phyloP scores from a whole-genome alignment of 495 filamentous ascomycete genomes.

The Talaromyces wortmannii region DNA sequence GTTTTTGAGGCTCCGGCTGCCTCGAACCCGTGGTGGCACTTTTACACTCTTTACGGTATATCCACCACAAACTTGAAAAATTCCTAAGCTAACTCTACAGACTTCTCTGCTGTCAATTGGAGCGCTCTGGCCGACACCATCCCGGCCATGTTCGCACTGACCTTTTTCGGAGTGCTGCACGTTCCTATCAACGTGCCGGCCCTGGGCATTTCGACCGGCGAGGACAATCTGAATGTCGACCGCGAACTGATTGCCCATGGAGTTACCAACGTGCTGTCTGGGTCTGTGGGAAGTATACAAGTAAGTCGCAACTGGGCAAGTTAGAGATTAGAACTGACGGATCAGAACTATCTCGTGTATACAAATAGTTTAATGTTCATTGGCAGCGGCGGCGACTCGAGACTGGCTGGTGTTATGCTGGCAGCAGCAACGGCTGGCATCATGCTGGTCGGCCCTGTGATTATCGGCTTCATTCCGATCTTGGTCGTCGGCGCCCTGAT shows the following conservation, averaged over 20 bases:
- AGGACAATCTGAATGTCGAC: constrained; percentile 86
- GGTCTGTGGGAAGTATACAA: constrained; percentile 81
- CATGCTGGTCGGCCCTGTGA: constrained; percentile 73
- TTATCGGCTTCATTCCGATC: constrained; percentile 91
- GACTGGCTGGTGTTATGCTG: constrained; percentile 80
- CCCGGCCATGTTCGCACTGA: constrained; percentile 94
- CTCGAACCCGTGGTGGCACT: constrained; percentile 91
- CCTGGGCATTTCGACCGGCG: constrained; percentile 76
- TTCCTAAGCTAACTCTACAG: constrained; percentile 24
- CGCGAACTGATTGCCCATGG: constrained; percentile 91
- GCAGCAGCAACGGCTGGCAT: constrained; percentile 73
- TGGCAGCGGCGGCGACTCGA: constrained; percentile 77
- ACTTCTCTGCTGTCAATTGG: constrained; percentile 72
- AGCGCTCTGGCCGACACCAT: constrained; percentile 69
- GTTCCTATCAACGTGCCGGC: constrained; percentile 98
- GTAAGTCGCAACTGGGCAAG: constrained; percentile 19
- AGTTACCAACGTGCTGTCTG: constrained; percentile 85
- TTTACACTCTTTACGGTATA: constrained; percentile 86
- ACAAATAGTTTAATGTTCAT: constrained; percentile 96
- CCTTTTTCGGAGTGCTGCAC: constrained; percentile 95
- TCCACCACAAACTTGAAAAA: constrained; percentile 1
- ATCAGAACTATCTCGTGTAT: constrained; percentile 88
- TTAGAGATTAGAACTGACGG: constrained; percentile 4
- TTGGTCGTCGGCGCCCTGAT: constrained; percentile 96
- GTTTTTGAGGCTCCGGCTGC: constrained; percentile 79